These are phyloP conservation scores for Xylaria sp. DNA, from an alignment of 2,329 filamentous ascomycete species.

Conservation along the genomic window DNA sequence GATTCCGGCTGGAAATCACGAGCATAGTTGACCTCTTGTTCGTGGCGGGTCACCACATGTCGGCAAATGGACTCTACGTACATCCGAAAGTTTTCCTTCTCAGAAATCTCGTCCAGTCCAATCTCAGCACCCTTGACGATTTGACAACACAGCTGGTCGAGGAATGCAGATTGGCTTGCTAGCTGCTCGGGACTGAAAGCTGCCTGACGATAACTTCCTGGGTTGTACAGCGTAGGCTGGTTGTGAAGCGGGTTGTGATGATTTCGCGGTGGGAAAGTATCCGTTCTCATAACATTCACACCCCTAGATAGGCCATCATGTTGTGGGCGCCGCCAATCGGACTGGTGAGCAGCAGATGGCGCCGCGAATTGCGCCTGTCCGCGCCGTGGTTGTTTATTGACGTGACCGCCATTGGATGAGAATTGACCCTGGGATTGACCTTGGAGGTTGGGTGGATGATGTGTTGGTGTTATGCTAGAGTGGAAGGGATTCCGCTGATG, in stretches of 20 bases:
- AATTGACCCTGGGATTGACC: constrained; percentile 27
- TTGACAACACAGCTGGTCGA: constrained; percentile 54
- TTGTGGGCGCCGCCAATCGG: constrained; percentile 36
- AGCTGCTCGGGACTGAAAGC: constrained; percentile 51
- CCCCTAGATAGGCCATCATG: constrained; percentile 29
- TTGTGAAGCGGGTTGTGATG: constrained; percentile 26
- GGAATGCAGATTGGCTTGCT: constrained; percentile 52
- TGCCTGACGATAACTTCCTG: constrained; percentile 38
- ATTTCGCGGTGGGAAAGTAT: constrained; percentile 35
- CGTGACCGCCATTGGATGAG: constrained; percentile 6
- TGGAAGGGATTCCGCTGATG: constrained; percentile 29
- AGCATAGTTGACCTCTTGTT: constrained; percentile 48
- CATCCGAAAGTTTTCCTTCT: constrained; percentile 74
- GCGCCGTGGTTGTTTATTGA: constrained; percentile 25
- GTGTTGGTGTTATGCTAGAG: constrained; percentile 41
- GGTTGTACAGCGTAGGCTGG: constrained; percentile 42
- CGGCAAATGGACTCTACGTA: constrained; percentile 70
- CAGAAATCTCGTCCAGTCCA: constrained; percentile 62
- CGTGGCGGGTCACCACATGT: constrained; percentile 60
- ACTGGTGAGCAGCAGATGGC: constrained; percentile 25
- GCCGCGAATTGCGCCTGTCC: constrained; percentile 25
- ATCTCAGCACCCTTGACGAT: constrained; percentile 69
- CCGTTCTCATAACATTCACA: constrained; percentile 32
- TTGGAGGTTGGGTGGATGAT: constrained; percentile 25
- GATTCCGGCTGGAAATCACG: constrained; percentile 57